A percentile compares a stretch with the other conserved stretches of the same genome.
Evolutionary conservation across 73 alveolate species (phyloP).

Genomic region (Breviolum minutum): DNA sequence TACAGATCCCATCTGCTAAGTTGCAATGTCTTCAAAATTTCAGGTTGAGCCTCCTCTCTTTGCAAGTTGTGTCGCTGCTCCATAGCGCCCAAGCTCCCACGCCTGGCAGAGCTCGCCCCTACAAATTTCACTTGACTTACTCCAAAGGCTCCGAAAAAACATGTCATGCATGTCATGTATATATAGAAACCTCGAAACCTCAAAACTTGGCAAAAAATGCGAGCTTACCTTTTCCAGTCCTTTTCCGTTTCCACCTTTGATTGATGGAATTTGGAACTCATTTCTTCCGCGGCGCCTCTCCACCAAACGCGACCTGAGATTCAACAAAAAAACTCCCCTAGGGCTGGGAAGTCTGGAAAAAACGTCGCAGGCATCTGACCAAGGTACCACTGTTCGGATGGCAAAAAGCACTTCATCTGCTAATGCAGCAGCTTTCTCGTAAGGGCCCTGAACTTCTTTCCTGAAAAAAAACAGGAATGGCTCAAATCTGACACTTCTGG

Average conservation of each 20-base stretch:
- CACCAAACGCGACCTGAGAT: conserved; percentile 47
- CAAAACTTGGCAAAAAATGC: neutral
- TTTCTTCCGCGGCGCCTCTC: conserved; percentile 24
- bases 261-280: neutral
- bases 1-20: neutral
- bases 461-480: neutral
- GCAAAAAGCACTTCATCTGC: conserved; percentile 79
- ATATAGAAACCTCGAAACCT: neutral
- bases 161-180: no score
- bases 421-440: conserved; percentile 72
- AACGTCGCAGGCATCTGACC: neutral
- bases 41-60: conserved; percentile 43
- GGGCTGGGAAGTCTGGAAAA: no score
- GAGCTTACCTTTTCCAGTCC: no score
- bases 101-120: neutral
- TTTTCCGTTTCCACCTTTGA: neutral
- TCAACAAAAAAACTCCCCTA: neutral
- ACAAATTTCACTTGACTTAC: no score
- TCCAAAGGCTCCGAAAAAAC: no score
- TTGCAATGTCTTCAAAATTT: neutral
- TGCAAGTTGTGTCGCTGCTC: conserved; percentile 47
- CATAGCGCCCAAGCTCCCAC: conserved; percentile 67
- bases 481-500: neutral
- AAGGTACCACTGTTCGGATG: conserved; percentile 52
- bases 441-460: conserved; percentile 80